Conservation (phyloP, 2,329 filamentous ascomycete species). For the Clarireedia monteithiana region DNA sequence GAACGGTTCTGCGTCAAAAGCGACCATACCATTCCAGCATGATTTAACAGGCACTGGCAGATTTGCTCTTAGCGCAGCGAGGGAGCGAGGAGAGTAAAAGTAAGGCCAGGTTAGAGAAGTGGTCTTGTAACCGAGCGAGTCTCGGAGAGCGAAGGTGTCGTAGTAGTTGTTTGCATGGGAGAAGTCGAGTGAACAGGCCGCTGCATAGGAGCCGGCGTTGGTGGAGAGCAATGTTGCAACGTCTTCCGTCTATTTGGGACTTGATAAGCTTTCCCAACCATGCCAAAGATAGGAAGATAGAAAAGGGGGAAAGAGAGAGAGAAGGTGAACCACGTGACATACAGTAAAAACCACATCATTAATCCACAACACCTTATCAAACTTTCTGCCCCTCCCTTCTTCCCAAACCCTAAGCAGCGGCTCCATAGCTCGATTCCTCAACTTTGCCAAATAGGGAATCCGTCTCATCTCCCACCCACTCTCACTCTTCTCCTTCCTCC, state of each 20-base stretch:
- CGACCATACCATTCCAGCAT: slow-evolving; percentile 49
- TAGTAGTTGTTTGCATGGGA: slow-evolving; percentile 46
- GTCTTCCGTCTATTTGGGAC: slow-evolving; percentile 38
- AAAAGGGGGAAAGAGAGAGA: neutral
- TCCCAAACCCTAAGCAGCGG: slow-evolving; percentile 1
- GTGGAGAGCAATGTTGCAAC: slow-evolving; percentile 48
- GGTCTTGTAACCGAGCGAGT: slow-evolving; percentile 33
- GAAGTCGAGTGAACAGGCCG: slow-evolving; percentile 56
- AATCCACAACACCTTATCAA: slow-evolving; percentile 52
- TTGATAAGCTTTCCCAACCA: neutral
- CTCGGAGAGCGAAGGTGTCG: slow-evolving; percentile 54
- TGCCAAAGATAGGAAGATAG: neutral
- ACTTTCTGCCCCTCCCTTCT: slow-evolving; percentile 29
- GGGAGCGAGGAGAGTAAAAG: slow-evolving; percentile 42
- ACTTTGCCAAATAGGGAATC: slow-evolving; percentile 58
- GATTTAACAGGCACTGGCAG: slow-evolving; percentile 41
- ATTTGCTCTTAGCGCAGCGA: slow-evolving; percentile 44
- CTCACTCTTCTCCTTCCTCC: neutral
- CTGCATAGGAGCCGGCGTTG: slow-evolving; percentile 48
- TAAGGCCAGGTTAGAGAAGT: slow-evolving; percentile 51
- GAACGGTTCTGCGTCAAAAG: slow-evolving; percentile 49
- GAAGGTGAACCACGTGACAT: slow-evolving; percentile 3
- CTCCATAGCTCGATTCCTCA: slow-evolving; percentile 56
- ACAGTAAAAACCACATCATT: slow-evolving; percentile 56
- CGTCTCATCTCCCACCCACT: slow-evolving; percentile 27